A percentile compares a stretch with the other conserved stretches of the same genome.
Conservation (phyloP, 2,329 filamentous ascomycete genomes). For the Fusarium multiceps region DNA sequence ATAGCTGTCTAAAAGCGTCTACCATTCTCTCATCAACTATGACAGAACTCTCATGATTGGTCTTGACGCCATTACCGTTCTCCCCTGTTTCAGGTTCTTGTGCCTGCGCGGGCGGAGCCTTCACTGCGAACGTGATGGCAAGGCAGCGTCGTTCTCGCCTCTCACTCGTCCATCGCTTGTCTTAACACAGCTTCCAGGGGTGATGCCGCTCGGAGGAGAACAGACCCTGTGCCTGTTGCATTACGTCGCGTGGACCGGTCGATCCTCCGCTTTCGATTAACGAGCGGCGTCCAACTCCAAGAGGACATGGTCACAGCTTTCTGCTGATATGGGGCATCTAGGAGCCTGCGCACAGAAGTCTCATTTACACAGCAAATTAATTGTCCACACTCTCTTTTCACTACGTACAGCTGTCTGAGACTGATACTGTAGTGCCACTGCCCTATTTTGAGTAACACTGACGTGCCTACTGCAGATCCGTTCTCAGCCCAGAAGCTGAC, state of each 20-base stretch:
- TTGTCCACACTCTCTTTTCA: not conserved
- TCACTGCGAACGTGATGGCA: conserved; percentile 14
- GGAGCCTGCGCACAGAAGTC: conserved; percentile 29
- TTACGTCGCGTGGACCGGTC: conserved; percentile 29
- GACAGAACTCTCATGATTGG: conserved; percentile 26
- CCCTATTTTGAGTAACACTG: conserved; percentile 19
- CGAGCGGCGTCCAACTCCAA: conserved; percentile 13
- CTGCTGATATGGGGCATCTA: conserved; percentile 3
- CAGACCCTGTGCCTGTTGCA: conserved; percentile 8
- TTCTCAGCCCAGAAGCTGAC: conserved; percentile 13
- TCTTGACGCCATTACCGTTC: conserved; percentile 27
- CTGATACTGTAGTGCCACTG: conserved; percentile 16
- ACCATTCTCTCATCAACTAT: not conserved
- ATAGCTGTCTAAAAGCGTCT: not conserved
- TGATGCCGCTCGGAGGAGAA: not conserved
- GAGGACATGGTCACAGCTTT: conserved; percentile 31
- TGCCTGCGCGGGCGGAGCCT: conserved; percentile 35
- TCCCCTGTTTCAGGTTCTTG: conserved; percentile 44
- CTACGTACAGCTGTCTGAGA: conserved; percentile 19
- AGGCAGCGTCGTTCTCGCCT: not conserved
- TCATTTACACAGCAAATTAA: conserved; percentile 33
- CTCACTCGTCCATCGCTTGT: not conserved
- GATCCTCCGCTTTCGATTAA: conserved; percentile 44
- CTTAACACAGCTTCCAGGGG: not conserved
- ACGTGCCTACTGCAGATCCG: conserved; percentile 11